Percentiles rank a stretch among this genome's conserved stretches.
These are phyloP conservation scores for Betula pendula DNA, from an alignment of 306 rosid genomes.

Conservation along the genomic window DNA sequence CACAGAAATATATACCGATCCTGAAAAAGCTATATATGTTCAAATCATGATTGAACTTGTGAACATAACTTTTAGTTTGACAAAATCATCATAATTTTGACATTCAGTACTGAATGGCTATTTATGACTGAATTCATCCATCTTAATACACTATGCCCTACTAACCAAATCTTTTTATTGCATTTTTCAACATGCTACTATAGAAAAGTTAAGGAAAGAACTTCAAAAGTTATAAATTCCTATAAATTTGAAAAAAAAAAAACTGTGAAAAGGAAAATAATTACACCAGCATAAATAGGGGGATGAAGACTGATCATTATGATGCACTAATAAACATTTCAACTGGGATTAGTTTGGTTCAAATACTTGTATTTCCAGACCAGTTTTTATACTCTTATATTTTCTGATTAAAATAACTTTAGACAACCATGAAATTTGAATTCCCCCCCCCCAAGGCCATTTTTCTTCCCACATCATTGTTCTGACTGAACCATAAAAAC, in stretches of 20 bases:
- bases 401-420: background rate
- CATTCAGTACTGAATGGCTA: background rate
- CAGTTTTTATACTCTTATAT: background rate
- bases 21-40: background rate
- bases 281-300: background rate
- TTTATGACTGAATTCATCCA: background rate
- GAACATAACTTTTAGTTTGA: background rate
- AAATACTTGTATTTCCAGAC: background rate
- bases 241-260: background rate
- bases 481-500: background rate
- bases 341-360: background rate
- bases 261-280: background rate
- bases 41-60: background rate
- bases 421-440: background rate
- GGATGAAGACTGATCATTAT: background rate
- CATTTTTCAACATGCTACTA: background rate
- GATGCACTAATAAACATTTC: background rate
- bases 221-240: background rate
- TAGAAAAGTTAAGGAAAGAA: background rate
- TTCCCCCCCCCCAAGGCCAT: no score
- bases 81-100: background rate
- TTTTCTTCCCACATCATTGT: background rate
- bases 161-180: background rate
- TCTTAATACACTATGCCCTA: background rate
- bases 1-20: background rate